Base-by-base conservation (phyloP, 495 filamentous ascomycete species). In the Penicillium argentinense region DNA sequence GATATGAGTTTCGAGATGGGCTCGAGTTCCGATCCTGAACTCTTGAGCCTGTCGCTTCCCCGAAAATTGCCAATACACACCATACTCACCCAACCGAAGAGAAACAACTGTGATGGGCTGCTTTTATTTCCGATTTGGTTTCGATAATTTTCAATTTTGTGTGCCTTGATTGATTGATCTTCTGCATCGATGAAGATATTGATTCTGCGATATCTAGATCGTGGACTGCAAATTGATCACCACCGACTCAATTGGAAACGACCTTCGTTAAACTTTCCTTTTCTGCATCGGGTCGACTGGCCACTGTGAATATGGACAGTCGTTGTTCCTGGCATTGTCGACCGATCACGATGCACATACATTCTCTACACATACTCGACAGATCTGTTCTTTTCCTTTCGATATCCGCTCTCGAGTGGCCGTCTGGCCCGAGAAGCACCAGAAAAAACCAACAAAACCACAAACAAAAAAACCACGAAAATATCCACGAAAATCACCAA, bases 71-170 rank as follows among this genome's bases (percentile, higher is more conserved):
- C 39, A 43, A 49, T 32, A 37, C 33, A 42, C 36, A n/a, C n/a
- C n/a, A n/a, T 18, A 36, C 9, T 43, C 28, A 29, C 33, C 33
- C 16, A 53, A 39, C 53, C 55, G 51, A 54, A 58, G 51, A 58
- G 52, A 57, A 58, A 47, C n/a, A n/a, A 49, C 47, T 47, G 56
- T 52, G 53, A 63, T 60, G 56, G 53, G 56, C 48, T 51, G n/a
- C n/a, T 38, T 54, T 53, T 45, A 7, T 13, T 53, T 40, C 45
- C 39, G 36, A 38, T 26, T 27, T 43, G 40, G 46, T 44, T 46
- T 46, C 40, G 40, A 25, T 19, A 7, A 12, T 14, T 16, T 33
- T 6, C 22, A 17, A 24, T n/a, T 39, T 39, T 9, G 19, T 21
- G 16, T 21, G 23, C 14, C 4, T 39, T 38, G 1, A 38, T 9